Evolutionary conservation across 2,329 filamentous ascomycete species (phyloP).

Genomic region (Nemania serpens): DNA sequence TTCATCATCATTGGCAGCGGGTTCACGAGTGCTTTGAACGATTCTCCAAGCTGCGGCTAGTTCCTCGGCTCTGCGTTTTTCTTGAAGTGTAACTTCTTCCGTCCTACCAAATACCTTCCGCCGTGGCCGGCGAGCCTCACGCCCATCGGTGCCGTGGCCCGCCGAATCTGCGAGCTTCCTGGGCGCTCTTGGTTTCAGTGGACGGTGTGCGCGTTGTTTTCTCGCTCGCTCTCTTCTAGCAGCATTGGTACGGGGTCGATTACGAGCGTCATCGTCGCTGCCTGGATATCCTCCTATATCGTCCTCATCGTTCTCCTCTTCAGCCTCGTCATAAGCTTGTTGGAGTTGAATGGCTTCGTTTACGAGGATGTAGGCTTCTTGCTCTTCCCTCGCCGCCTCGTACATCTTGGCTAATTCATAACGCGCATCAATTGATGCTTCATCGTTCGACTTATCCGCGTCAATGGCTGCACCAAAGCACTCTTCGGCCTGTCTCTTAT

Average conservation of each 20-base stretch:
- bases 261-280: slow-evolving; percentile 21
- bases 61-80: slow-evolving; percentile 40
- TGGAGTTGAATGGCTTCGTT: slow-evolving; percentile 74
- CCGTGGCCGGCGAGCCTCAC: slow-evolving; percentile 25
- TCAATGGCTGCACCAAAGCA: slow-evolving; percentile 77
- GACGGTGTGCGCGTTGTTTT: slow-evolving; percentile 29
- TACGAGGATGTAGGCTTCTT: slow-evolving; percentile 77
- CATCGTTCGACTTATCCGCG: slow-evolving; percentile 66
- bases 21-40: slow-evolving; percentile 40
- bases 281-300: slow-evolving; percentile 39
- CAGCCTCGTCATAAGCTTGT: slow-evolving; percentile 48
- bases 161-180: slow-evolving; percentile 34
- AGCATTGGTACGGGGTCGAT: slow-evolving; percentile 1
- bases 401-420: slow-evolving; percentile 84
- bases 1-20: slow-evolving; percentile 35
- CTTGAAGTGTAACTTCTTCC: slow-evolving; percentile 40
- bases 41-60: slow-evolving; percentile 46
- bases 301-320: slow-evolving; percentile 34
- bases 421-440: slow-evolving; percentile 67
- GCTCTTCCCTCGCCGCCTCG: slow-evolving; percentile 71
- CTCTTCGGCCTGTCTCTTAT: slow-evolving; percentile 73
- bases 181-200: slow-evolving; percentile 31
- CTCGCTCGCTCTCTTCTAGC: slow-evolving; percentile 12
- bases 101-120: slow-evolving; percentile 40
- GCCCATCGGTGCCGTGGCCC: slow-evolving; percentile 20